Base-by-base conservation (phyloP, 345 rosid genomes). In the Eucalyptus cladocalyx region DNA sequence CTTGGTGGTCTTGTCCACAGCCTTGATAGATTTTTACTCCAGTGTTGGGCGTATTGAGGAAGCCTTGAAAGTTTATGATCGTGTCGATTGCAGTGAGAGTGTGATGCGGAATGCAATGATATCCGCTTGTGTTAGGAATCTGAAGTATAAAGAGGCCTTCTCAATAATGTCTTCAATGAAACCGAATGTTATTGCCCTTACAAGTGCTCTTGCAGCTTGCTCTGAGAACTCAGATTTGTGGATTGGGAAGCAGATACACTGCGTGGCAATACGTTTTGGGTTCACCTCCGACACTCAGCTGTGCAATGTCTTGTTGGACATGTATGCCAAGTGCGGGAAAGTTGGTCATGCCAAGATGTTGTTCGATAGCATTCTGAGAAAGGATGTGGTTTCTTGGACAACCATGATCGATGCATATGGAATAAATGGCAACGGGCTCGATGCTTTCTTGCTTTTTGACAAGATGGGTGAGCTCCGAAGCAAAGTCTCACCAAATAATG, bases 311-410 rank as follows among this genome's bases (percentile, higher is more conserved):
- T 87, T 97, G 72, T 81, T 95, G 89, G 97, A 97, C 88, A 95
- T 95, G 96, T 96, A 96, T 86, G 97, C 96, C 6, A 97, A 97
- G 92, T 94, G 96, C 5, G 97, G 98, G 83, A 94, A 88, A 90
- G 90, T 92, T 86, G 80, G 53, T 54, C 80, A 89, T 87, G 95
- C 97, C 28, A 72, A 91, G 91, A 87, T 91, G 40, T 3, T 94
- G 87, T 97, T 97, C 89, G 93, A 90, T 45, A 40, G 92, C 34
- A 91, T 96, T 65, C 86, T 47, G 34, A 81, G 54, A 19, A 97
- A 90, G 93, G 92, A 89, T 85, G 97, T 96, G 48, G 92, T 96
- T 88, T 94, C 99, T 45, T 97, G 97, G 97, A 97, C 97, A 80
- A 94, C 95, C 91, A 92, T 96, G 97, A 95, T 97, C 19, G 95